A percentile compares a stretch with the other conserved stretches of the same genome.
Evolutionary conservation across 768 basidiomycete genomes (phyloP).

Genomic region (Lactarius pseudohatsudake): DNA sequence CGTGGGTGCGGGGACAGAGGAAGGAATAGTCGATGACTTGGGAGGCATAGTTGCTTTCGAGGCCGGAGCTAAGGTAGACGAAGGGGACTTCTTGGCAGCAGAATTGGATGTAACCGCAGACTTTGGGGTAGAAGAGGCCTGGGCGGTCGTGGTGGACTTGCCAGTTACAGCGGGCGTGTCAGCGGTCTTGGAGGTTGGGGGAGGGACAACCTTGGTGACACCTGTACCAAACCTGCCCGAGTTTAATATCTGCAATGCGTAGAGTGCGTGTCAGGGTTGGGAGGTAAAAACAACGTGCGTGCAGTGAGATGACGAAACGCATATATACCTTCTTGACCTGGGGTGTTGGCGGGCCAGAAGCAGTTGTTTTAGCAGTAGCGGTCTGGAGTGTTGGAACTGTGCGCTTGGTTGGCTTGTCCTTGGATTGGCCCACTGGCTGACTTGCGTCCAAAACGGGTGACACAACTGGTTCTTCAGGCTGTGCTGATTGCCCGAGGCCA

Average conservation of each 20-base stretch:
- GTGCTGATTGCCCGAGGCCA: conserved; percentile 22
- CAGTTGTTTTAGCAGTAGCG: conserved; percentile 46
- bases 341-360: conserved; percentile 48
- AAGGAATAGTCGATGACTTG: conserved; percentile 21
- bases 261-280: conserved; percentile 28
- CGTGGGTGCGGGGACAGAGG: conserved; percentile 11
- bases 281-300: conserved; percentile 18
- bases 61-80: conserved; percentile 28
- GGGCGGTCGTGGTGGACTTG: conserved; percentile 22
- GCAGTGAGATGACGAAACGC: conserved; percentile 27
- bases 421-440: conserved; percentile 29
- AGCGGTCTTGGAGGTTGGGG: conserved; percentile 42
- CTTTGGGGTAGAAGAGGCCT: conserved; percentile 39
- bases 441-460: conserved; percentile 14
- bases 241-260: conserved; percentile 25
- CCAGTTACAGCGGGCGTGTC: conserved; percentile 39
- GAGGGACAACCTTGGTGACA: conserved; percentile 42
- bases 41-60: conserved; percentile 29
- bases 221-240: conserved; percentile 33
- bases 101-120: conserved; percentile 29
- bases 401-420: conserved; percentile 33
- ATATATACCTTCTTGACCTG: conserved; percentile 66
- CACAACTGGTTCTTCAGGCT: conserved; percentile 23
- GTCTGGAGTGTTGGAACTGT: conserved; percentile 41
- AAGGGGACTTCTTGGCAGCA: conserved; percentile 35